Evolutionary conservation across 2,329 filamentous ascomycete genomes (phyloP).

Genomic region (Epichloe baconii): DNA sequence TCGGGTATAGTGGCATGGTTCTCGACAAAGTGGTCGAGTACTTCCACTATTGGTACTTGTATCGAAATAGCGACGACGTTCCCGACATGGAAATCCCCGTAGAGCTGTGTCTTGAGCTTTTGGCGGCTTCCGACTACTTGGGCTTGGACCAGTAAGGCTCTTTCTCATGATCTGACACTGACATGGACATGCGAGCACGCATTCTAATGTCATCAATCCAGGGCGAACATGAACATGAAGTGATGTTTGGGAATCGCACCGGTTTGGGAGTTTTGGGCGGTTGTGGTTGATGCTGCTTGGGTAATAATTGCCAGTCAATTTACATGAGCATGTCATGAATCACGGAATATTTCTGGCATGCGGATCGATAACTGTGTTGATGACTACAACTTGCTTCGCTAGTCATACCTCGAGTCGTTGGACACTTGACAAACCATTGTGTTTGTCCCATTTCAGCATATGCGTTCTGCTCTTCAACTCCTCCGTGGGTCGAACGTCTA

Average conservation of each 20-base stretch:
- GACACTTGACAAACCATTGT: background rate
- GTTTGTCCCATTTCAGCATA: conserved; percentile 38
- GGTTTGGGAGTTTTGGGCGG: background rate
- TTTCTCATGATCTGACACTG: background rate
- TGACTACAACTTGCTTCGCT: background rate
- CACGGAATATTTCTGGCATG: background rate
- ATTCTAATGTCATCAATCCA: conserved; percentile 18
- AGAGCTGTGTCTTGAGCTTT: conserved; percentile 63
- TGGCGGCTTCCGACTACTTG: conserved; percentile 67
- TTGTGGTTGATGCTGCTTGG: background rate
- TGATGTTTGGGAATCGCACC: conserved; percentile 10
- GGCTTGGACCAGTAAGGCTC: conserved; percentile 44
- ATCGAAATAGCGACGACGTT: conserved; percentile 57
- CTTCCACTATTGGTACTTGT: conserved; percentile 69
- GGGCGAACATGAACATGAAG: conserved; percentile 25
- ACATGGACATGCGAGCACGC: conserved; percentile 14
- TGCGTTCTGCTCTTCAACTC: conserved; percentile 34
- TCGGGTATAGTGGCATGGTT: conserved; percentile 48
- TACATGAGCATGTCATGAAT: background rate
- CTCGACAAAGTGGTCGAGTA: conserved; percentile 76
- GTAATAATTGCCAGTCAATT: background rate
- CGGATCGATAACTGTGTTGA: background rate
- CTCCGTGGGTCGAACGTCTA: conserved; percentile 41
- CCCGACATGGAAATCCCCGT: conserved; percentile 71
- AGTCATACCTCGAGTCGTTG: background rate